These are phyloP conservation scores for Pseudopithomyces maydicus DNA, from an alignment of 2,329 filamentous ascomycete species.

Conservation along the genomic window DNA sequence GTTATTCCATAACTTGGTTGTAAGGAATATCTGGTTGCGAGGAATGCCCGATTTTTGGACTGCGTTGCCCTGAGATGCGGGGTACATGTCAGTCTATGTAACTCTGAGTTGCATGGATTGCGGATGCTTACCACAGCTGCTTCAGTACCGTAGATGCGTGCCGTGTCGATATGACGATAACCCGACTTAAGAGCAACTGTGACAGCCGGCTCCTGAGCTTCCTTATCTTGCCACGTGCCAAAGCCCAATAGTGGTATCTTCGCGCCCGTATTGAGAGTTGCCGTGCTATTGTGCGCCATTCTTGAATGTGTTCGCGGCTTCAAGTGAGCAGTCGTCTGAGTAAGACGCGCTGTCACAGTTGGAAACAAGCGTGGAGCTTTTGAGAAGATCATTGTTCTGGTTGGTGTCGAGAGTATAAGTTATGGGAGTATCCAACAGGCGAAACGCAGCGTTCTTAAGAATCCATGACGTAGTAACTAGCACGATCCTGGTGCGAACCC, in stretches of 20 bases:
- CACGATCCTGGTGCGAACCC: not conserved
- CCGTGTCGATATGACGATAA: conserved; percentile 24
- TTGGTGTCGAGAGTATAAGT: not conserved
- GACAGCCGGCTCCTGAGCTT: conserved; percentile 43
- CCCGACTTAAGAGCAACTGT: conserved; percentile 25
- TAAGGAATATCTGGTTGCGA: conserved; percentile 47
- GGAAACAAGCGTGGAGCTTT: conserved; percentile 8
- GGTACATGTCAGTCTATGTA: not conserved
- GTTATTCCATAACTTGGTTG: conserved; percentile 90
- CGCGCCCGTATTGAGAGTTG: conserved; percentile 67
- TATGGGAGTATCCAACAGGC: not conserved
- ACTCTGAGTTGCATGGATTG: not conserved
- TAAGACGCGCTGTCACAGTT: conserved; percentile 11
- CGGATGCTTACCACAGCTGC: not conserved
- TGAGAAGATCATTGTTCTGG: conserved; percentile 11
- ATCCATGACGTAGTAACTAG: not conserved
- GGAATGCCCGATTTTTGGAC: conserved; percentile 39
- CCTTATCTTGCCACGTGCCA: conserved; percentile 21
- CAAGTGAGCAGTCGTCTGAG: conserved; percentile 11
- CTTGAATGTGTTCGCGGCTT: conserved; percentile 16
- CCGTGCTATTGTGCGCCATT: conserved; percentile 42
- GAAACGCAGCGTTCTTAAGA: not conserved
- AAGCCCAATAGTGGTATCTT: conserved; percentile 76
- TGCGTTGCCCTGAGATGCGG: conserved; percentile 18
- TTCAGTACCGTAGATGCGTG: conserved; percentile 28